phyloP scores from a whole-genome alignment of 2,329 filamentous ascomycete genomes.

The Botrytis fabae region DNA sequence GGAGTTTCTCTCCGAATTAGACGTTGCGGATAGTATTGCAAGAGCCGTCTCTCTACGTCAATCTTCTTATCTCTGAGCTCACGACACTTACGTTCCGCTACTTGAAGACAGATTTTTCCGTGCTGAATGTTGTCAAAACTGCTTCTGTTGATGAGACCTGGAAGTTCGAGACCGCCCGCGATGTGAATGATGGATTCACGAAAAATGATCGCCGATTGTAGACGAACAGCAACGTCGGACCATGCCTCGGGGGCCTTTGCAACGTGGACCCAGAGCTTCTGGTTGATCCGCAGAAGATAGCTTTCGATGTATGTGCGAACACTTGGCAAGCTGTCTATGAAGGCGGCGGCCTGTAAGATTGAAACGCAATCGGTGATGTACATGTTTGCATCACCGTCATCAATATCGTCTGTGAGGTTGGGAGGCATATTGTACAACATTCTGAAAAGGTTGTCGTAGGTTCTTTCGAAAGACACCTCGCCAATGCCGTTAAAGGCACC shows the following conservation, averaged over 20 bases:
- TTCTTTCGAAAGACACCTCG: slow-evolving; percentile 26
- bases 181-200: slow-evolving; percentile 37
- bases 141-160: slow-evolving; percentile 25
- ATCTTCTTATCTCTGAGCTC: slow-evolving; percentile 34
- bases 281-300: slow-evolving; percentile 33
- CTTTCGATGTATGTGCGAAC: slow-evolving; percentile 34
- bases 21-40: slow-evolving; percentile 32
- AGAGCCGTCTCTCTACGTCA: slow-evolving; percentile 29
- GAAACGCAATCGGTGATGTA: slow-evolving; percentile 30
- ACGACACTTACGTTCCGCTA: slow-evolving; percentile 30
- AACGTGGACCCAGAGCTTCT: slow-evolving; percentile 36
- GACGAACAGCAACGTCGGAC: slow-evolving; percentile 32
- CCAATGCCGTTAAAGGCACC: slow-evolving; percentile 28
- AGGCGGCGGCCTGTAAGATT: slow-evolving; percentile 34
- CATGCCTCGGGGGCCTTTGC: slow-evolving; percentile 30
- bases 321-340: slow-evolving; percentile 26
- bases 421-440: slow-evolving; percentile 32
- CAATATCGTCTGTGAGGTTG: slow-evolving; percentile 25
- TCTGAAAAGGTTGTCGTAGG: slow-evolving; percentile 39
- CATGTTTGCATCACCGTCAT: slow-evolving; percentile 6
- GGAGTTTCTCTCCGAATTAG: slow-evolving; percentile 30
- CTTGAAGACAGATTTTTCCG: slow-evolving; percentile 23
- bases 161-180: slow-evolving; percentile 31
- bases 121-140: slow-evolving; percentile 18
- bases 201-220: slow-evolving; percentile 38